Evolutionary conservation across 176 grass and related monocot species (phyloP), one percentile per base, ranked within the genome.

Genomic region (Calamus simplicifolius): DNA sequence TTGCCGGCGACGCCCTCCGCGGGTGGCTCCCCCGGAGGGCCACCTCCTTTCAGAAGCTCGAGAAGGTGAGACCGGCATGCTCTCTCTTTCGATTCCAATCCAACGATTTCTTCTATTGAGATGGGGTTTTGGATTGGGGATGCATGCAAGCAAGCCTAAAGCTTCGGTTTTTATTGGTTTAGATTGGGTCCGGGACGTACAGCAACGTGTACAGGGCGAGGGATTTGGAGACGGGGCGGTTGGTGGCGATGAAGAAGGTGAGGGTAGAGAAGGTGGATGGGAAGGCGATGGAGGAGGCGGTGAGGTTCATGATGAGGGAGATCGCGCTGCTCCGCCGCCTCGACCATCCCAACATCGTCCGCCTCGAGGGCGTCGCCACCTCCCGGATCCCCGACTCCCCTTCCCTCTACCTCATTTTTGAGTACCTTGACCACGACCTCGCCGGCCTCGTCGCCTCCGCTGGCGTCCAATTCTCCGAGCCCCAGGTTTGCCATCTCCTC

Each of bases 181-280:
- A 97, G 93, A 92, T 99, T 66, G 94, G 94, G 51, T 99, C 94
- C 29, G 94, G 94, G 21, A 99, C 94, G 6, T 99, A 99, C 75
- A 93, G 88, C 58, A 99, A 99, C 54, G 94, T 99, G 72, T 99
- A 99, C 85, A 99, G 93, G 80, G 94, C 94, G 63, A 82, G 75
- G 1, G 94, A 99, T 27, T 38, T 79, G 75, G 81, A 70, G 72
- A 89, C 56, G 51, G 72, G 79, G 62, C 25, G 51, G 16, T 76
- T 93, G 77, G 88, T 99, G 57, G 94, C 94, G 53, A 56, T 99
- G 74, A 99, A 99, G 81, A 99, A 99, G 76, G 94, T 99, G 55
- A 56, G 88, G 16, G 70, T 84, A 23, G 94, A 99, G 52, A 82
- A 79, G 30, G 75, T 78, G 6, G 19, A 27, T 25, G 26, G 66